Base-by-base conservation (phyloP, 2,329 filamentous ascomycete genomes). In the Hypoxylon sp. region DNA sequence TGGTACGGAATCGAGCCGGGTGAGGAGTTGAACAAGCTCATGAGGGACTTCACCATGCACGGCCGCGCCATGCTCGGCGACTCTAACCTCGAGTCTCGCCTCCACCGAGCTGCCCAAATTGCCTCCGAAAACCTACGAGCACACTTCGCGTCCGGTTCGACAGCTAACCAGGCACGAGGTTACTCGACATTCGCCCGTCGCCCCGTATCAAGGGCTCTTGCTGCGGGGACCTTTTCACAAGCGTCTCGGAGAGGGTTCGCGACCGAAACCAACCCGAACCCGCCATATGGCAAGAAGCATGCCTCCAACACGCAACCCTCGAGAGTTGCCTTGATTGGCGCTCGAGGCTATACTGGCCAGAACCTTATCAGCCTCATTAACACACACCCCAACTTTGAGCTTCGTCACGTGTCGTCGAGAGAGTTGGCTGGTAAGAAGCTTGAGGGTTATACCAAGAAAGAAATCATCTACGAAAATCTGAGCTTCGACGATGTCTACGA, bases 271-370 rank as follows among this genome's bases (percentile, higher is more conserved):
- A 94, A 95, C 82, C 92, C 93, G 11, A 97, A 97, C 82, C 93
- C 94, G 55, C 93, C 94, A 13, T 87, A 95, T 61, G 93, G 92
- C 59, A 89, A 90, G 80, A 94, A 93, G 82, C 97, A 97, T 79
- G 90, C 89, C 61, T 93, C 92, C 62, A 96, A 94, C 79, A 85
- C 87, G 62, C 86, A 87, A 64, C 91, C 92, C 10, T 89, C 93
- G 11, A 91, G 90, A 74, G 87, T 97, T 50, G 94, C 91, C 46
- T 84, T 97, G 56, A 97, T 97, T 68, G 94, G 94, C 67, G 94
- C 93, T 59, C 91, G 94, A 68, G 94, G 95, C 32, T 98, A 97
- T 77, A 98, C 94, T 56, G 94, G 95, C 41, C 92, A 97, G 78
- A 92, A 93, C 56, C 84, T 99, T 49, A 93, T 98, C 72, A 89